These are phyloP conservation scores for Prototheca wickerhamii DNA, from an alignment of 163 green algal genomes.

Conservation along the genomic window DNA sequence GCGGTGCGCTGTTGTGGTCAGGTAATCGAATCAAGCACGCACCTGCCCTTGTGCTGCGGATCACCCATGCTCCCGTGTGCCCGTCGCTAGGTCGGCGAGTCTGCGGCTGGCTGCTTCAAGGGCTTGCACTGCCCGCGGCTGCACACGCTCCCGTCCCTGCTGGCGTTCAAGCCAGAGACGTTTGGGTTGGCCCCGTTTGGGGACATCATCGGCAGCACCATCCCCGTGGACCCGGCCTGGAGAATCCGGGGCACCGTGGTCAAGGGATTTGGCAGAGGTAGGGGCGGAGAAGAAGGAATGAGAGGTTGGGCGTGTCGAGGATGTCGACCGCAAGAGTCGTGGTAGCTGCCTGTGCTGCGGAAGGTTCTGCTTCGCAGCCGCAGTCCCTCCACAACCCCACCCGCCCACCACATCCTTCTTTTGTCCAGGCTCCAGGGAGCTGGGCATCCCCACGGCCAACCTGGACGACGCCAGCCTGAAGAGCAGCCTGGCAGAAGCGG, in stretches of 20 bases:
- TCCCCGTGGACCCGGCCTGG: constrained; percentile 49
- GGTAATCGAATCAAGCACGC: no score
- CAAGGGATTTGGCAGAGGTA: constrained; percentile 76
- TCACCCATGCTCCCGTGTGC: no score
- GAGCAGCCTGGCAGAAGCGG: constrained; percentile 49
- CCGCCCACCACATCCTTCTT: background rate
- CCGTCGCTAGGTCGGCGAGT: no score
- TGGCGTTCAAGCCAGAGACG: constrained; percentile 58
- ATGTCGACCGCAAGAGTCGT: no score
- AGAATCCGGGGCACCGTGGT: constrained; percentile 69
- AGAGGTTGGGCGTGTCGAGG: no score
- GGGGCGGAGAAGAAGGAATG: background rate
- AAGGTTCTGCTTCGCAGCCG: no score
- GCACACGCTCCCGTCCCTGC: constrained; percentile 56
- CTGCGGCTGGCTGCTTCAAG: no score
- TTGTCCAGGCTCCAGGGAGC: constrained; percentile 30
- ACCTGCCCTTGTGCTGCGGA: no score
- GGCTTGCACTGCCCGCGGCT: background rate
- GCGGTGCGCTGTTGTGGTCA: background rate
- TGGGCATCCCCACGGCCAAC: constrained; percentile 91
- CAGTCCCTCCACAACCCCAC: no score
- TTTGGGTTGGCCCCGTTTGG: constrained; percentile 26
- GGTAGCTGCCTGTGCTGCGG: no score
- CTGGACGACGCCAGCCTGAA: constrained; percentile 51
- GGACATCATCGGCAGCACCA: constrained; percentile 11